phyloP scores from a whole-genome alignment of 352 stramenopile species.

The Globisporangium megalacanthum region DNA sequence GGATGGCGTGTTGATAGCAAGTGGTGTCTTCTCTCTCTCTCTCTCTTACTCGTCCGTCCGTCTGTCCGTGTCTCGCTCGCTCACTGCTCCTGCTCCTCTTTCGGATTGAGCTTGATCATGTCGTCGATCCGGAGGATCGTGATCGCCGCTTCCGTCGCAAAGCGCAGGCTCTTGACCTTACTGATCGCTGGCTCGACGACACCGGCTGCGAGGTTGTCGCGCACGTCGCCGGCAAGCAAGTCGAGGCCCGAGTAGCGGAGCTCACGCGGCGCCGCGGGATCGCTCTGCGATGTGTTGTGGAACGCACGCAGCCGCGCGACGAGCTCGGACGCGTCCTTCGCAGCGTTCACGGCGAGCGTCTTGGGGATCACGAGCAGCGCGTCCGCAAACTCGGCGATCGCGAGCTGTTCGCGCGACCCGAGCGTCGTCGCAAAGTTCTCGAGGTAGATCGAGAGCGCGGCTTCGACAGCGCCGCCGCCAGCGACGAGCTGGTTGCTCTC shows the following conservation, averaged over 20 bases:
- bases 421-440: constrained; percentile 97
- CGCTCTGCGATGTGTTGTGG: constrained; percentile 95
- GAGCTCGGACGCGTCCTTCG: constrained; percentile 98
- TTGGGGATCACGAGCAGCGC: constrained; percentile 82
- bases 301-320: constrained; percentile 95
- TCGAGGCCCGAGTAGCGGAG: constrained; percentile 93
- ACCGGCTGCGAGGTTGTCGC: constrained; percentile 95
- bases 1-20: no score
- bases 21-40: not conserved
- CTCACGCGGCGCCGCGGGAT: constrained; percentile 55
- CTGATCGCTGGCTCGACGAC: constrained; percentile 99
- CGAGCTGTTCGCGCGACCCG: constrained; percentile 96
- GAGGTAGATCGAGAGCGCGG: constrained; percentile 97
- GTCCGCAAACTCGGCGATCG: constrained; percentile 98
- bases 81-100: constrained; percentile 75
- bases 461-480: constrained; percentile 97
- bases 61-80: not conserved
- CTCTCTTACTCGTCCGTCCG: not conserved
- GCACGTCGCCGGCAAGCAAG: constrained; percentile 92
- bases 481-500: constrained; percentile 98
- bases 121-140: constrained; percentile 99
- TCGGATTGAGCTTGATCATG: constrained; percentile 95
- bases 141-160: constrained; percentile 99
- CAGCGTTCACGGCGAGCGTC: constrained; percentile 98
- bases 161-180: constrained; percentile 99